phyloP scores from a whole-genome alignment of 108 stramenopile species.

The Skeletonema costatum region DNA sequence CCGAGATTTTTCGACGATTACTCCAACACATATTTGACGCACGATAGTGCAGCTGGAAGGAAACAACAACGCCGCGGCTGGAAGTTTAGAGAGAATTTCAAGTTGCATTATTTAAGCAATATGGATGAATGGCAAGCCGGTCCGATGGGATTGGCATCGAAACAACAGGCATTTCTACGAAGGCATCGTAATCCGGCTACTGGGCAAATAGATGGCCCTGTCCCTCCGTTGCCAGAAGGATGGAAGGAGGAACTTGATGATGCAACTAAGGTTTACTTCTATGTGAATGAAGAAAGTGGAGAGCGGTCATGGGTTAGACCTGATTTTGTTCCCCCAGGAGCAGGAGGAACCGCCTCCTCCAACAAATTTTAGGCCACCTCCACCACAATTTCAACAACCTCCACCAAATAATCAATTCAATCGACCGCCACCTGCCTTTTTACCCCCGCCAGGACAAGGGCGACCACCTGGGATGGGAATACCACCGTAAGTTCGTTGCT shows the following conservation, averaged over 20 bases:
- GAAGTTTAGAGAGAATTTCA: conserved; percentile 94
- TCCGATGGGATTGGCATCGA: conserved; percentile 85
- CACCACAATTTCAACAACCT: conserved; percentile 34
- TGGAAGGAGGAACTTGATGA: conserved; percentile 85
- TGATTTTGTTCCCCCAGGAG: conserved; percentile 79
- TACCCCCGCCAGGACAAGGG: conserved; percentile 4
- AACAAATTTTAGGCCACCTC: conserved; percentile 26
- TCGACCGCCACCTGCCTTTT: conserved; percentile 17
- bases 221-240: conserved; percentile 84
- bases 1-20: conserved; percentile 94
- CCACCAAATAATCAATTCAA: conserved; percentile 17
- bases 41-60: conserved; percentile 86
- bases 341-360: conserved; percentile 41
- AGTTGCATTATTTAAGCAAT: conserved; percentile 68
- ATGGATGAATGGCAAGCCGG: conserved; percentile 72
- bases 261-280: conserved; percentile 72
- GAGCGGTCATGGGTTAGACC: conserved; percentile 86
- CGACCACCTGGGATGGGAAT: conserved; percentile 11
- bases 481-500: background rate
- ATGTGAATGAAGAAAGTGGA: conserved; percentile 64
- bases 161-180: conserved; percentile 59
- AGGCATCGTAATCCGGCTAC: conserved; percentile 42
- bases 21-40: conserved; percentile 88
- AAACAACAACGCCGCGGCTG: conserved; percentile 92
- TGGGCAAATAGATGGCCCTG: conserved; percentile 48